Evolutionary conservation across 2,329 filamentous ascomycete species (phyloP), one percentile per base, ranked within the genome.

Genomic region (Hymenoscyphus linearis): DNA sequence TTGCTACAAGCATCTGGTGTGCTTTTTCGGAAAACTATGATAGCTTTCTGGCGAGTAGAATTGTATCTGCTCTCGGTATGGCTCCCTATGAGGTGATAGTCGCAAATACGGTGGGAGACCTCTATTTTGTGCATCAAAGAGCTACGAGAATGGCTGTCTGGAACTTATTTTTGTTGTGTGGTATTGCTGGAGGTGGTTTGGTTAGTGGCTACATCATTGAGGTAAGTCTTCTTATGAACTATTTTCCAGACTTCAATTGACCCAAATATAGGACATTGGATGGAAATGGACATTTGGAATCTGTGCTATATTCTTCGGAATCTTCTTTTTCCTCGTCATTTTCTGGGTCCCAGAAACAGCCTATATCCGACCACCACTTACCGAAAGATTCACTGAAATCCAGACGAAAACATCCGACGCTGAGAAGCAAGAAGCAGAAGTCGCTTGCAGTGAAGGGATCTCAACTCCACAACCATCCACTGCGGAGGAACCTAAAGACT

Each of bases 61-160:
- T 81, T 36, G 71, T 81, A 25, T 75, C 75, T 4, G 80, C 77
- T 3, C 68, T 82, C 4, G 79, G 78, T 4, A 81, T 81, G 77
- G 78, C 79, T 0, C 76, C 80, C 0, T 78, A 78, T 60, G 81
- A 83, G 65, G 76, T 80, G 2, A 70, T 84, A 5, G 79, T 83
- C 4, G 80, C 82, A 69, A 79, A 78, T 67, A 82, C 79, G 0
- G 75, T 78, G 37, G 74, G 72, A 1, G 77, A 79, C 61, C 61
- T 79, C 14, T 79, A 74, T 66, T 79, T 78, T 59, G 75, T 79
- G 14, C 77, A 79, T 64, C 73, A 78, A 64, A 72, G 77, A 36
- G 77, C 71, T 4, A 73, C 74, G 9, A 71, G 74, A 5, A 71
- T 77, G 44, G 58, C 26, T 71, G 74, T 6, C 70, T 77, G 74